phyloP scores from a whole-genome alignment of 139 green algal genomes.

The Trebouxia sp. region DNA sequence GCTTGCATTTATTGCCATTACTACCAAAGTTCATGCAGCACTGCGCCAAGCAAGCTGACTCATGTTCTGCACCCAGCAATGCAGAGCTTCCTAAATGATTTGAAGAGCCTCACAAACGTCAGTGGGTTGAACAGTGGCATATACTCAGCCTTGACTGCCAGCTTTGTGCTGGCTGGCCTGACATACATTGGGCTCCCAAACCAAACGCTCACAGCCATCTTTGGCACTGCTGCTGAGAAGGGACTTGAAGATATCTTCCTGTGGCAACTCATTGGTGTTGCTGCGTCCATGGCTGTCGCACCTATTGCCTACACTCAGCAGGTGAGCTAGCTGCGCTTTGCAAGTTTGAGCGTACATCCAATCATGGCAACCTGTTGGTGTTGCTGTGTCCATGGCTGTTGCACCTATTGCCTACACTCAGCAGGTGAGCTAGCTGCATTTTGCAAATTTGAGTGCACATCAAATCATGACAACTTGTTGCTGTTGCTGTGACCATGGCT shows the following conservation, averaged over 20 bases:
- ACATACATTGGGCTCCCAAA: slow-evolving; percentile 1
- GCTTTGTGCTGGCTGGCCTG: slow-evolving; percentile 24
- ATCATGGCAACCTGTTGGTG: slow-evolving; percentile 32
- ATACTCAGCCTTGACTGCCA: slow-evolving; percentile 24
- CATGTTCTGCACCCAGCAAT: no score
- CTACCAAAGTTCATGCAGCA: no score
- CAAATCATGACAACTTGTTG: slow-evolving; percentile 35
- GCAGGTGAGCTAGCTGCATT: neutral
- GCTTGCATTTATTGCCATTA: no score
- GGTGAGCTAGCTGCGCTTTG: neutral
- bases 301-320: slow-evolving; percentile 26
- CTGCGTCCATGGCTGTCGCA: slow-evolving; percentile 24
- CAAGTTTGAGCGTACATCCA: no score
- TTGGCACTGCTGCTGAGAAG: slow-evolving; percentile 18
- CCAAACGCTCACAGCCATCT: slow-evolving; percentile 8
- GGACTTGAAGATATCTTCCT: slow-evolving; percentile 13
- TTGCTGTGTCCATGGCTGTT: slow-evolving; percentile 25
- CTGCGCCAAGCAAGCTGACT: no score
- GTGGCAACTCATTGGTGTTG: slow-evolving; percentile 31
- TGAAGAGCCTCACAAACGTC: slow-evolving; percentile 6
- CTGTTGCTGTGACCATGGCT: slow-evolving; percentile 20
- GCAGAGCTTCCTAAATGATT: slow-evolving; percentile 25
- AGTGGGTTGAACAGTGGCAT: slow-evolving; percentile 33
- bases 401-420: slow-evolving; percentile 25
- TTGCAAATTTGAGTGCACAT: no score